Evolutionary conservation across 2,329 filamentous ascomycete genomes (phyloP), one percentile per base, ranked within the genome.

Genomic region (Arthrobotrys entomopaga): DNA sequence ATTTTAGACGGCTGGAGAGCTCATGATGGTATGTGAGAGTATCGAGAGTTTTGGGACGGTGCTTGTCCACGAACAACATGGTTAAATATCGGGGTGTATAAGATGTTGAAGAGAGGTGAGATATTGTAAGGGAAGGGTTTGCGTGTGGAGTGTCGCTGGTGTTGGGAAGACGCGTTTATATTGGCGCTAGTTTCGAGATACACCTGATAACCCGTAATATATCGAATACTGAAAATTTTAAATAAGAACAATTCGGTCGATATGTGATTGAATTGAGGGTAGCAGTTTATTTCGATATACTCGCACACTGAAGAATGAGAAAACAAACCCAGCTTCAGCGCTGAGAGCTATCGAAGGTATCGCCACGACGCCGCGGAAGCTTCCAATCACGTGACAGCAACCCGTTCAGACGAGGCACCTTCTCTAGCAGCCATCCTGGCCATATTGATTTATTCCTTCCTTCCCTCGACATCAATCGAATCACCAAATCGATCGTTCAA

Each of bases 1-100:
- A 92, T 78, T 89, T 89, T 53, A 99, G 86, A 71, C 94, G 89
- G 24, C 92, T 90, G 10, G 95, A 97, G 50, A 99, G 87, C 76
- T 96, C 92, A 65, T 88, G 83, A 79, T 99, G 95, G 80, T 98
- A 99, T 78, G 91, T 76, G 43, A 79, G 77, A 48, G 77, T 77
- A 42, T 94, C 91, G 0, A 95, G 86, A 34, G 89, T 91, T 76
- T 90, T 87, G 3, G 91, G 91, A 24, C 88, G 85, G 79, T 90
- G 88, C 78, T 90, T 91, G 80, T 90, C 89, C 72, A 91, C 88
- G 77, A 90, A 89, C 76, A 91, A 86, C 56, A 80, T 79, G n/a
- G 24, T 66, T 42, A 34, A 2, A 22, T 43, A 24, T 20, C 16
- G 11, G 20, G 19, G 2, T 19, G 13, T 49, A 29, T 59, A 19